Conservation (phyloP, 768 basidiomycete genomes). For the Cyclocybe cylindracea region DNA sequence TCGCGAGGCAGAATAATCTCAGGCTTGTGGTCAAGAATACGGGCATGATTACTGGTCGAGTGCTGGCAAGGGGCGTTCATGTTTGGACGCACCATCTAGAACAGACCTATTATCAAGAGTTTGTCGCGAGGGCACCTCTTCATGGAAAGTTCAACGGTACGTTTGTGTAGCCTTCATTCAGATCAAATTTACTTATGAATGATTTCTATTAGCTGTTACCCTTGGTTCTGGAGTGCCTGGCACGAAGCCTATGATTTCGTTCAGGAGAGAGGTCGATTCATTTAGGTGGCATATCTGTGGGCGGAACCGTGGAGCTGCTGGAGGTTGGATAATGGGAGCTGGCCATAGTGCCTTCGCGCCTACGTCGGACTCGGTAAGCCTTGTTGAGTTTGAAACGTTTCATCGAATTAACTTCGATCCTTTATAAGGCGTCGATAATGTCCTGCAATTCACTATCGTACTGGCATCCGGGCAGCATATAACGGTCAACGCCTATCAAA, state of each 20-base stretch:
- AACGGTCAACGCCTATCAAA: conserved; percentile 34
- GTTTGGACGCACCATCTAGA: conserved; percentile 39
- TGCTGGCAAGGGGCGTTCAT: conserved; percentile 36
- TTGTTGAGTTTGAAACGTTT: not conserved
- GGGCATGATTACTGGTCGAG: conserved; percentile 35
- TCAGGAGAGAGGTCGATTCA: conserved; percentile 32
- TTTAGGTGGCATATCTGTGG: conserved; percentile 44
- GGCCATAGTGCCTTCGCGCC: conserved; percentile 44
- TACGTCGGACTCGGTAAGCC: conserved; percentile 40
- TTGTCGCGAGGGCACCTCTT: conserved; percentile 32
- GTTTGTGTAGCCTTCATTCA: not conserved
- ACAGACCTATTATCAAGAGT: conserved; percentile 26
- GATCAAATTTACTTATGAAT: not conserved
- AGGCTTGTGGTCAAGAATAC: conserved; percentile 36
- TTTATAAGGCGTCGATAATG: conserved; percentile 38
- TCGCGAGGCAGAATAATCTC: conserved; percentile 33
- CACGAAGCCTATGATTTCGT: conserved; percentile 38
- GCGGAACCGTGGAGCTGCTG: conserved; percentile 49
- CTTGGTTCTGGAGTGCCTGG: conserved; percentile 47
- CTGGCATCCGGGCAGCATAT: conserved; percentile 34
- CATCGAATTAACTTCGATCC: not conserved
- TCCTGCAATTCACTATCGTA: conserved; percentile 40
- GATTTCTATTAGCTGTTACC: conserved; percentile 19
- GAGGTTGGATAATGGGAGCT: conserved; percentile 52
- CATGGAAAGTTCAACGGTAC: conserved; percentile 16